phyloP scores from a whole-genome alignment of 495 filamentous ascomycete genomes.

The Aspergillus taichungensis region DNA sequence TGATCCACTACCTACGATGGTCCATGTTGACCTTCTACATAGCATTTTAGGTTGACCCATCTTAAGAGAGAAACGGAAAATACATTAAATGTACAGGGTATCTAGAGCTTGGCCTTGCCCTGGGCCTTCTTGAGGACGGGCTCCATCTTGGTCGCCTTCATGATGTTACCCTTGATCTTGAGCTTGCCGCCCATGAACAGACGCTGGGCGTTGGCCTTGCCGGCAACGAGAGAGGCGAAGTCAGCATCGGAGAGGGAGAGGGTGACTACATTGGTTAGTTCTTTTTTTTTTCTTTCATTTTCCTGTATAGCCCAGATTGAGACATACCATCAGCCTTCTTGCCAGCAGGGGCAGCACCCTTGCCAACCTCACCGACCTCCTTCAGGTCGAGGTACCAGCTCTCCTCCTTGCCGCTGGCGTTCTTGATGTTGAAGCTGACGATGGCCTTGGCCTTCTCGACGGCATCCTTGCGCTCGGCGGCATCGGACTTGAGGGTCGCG shows the following conservation, averaged over 20 bases:
- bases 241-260: conserved; percentile 77
- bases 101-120: conserved; percentile 70
- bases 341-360: conserved; percentile 56
- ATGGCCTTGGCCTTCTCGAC: conserved; percentile 80
- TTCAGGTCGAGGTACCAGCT: conserved; percentile 96
- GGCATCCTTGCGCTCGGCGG: conserved; percentile 73
- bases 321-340: conserved; percentile 73
- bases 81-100: conserved; percentile 20
- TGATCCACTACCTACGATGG: too few relatives aligned
- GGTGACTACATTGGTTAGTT: conserved; percentile 49
- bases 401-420: conserved; percentile 63
- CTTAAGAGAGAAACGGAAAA: not conserved
- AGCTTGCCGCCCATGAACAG: conserved; percentile 96
- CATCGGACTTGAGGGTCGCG: conserved; percentile 55
- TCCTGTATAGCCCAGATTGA: not conserved
- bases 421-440: conserved; percentile 90
- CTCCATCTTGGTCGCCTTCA: conserved; percentile 98
- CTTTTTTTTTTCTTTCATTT: not conserved
- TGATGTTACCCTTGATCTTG: conserved; percentile 96
- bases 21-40: too few relatives aligned
- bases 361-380: conserved; percentile 71
- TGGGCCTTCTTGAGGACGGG: conserved; percentile 87
- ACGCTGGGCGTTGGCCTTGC: conserved; percentile 89
- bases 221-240: conserved; percentile 70
- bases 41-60: not conserved